Evolutionary conservation across 805 yeast genomes (phyloP).

Genomic region (Tetrapisispora taiwanensis): DNA sequence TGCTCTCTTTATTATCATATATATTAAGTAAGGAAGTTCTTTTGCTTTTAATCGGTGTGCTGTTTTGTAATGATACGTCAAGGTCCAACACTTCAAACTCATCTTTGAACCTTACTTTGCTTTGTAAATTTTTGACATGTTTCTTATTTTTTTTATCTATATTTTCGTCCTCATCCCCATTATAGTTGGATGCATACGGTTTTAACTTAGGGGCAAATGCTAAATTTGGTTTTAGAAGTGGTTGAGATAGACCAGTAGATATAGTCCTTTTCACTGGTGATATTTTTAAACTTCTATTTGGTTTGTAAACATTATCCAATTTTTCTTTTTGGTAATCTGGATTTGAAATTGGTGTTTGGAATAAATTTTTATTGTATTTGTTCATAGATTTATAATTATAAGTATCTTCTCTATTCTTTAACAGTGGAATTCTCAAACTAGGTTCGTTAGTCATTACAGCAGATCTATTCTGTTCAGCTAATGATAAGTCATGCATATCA

Average conservation of each 20-base stretch:
- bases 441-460: not conserved
- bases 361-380: not conserved
- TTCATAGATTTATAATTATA: not conserved
- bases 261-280: slow-evolving; percentile 1
- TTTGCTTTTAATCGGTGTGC: not conserved
- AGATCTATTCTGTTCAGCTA: slow-evolving; percentile 1
- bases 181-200: not conserved
- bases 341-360: not conserved
- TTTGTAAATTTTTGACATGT: not conserved
- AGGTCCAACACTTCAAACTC: not conserved
- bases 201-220: not conserved
- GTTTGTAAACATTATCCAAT: too few species aligned
- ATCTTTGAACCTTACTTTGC: not conserved
- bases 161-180: not conserved
- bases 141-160: not conserved
- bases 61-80: not conserved
- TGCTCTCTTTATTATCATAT: not conserved
- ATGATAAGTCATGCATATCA: slow-evolving; percentile 2
- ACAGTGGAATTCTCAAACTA: not conserved
- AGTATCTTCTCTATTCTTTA: not conserved
- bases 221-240: not conserved
- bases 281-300: slow-evolving; percentile 1
- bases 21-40: not conserved
- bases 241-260: not conserved
- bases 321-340: not conserved